Percentiles rank a stretch among this genome's conserved stretches.
phyloP scores from a whole-genome alignment of 2,329 filamentous ascomycete genomes.

The Polytolypa hystricis region DNA sequence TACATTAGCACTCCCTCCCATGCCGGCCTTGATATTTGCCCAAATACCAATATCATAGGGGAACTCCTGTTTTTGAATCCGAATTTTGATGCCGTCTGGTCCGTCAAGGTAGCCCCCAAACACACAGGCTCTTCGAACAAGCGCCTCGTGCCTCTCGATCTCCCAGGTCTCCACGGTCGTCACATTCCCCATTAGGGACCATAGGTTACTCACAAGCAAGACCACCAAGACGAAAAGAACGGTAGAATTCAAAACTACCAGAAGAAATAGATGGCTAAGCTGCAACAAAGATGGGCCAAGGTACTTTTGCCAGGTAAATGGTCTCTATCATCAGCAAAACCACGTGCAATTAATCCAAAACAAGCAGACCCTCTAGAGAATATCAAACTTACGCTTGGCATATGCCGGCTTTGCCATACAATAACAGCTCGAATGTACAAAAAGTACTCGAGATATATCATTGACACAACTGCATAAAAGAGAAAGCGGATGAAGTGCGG shows the following conservation, averaged over 20 bases:
- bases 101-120: slow-evolving; percentile 49
- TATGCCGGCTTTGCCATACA: slow-evolving; percentile 44
- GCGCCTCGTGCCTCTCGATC: slow-evolving; percentile 38
- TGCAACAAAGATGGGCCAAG: slow-evolving; percentile 45
- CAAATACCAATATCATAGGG: slow-evolving; percentile 56
- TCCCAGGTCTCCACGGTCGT: slow-evolving; percentile 58
- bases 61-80: slow-evolving; percentile 50
- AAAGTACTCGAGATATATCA: slow-evolving; percentile 45
- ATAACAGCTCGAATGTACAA: slow-evolving; percentile 41
- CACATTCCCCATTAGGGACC: slow-evolving; percentile 45
- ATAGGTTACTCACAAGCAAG: slow-evolving; percentile 44
- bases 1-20: slow-evolving; percentile 44
- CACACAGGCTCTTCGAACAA: slow-evolving; percentile 34
- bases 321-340: too few species aligned
- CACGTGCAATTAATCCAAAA: too few species aligned
- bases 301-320: too few species aligned
- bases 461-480: slow-evolving; percentile 47
- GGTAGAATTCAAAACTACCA: slow-evolving; percentile 44
- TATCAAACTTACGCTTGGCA: slow-evolving; percentile 49
- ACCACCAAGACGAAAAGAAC: slow-evolving; percentile 46
- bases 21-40: slow-evolving; percentile 47
- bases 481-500: slow-evolving; percentile 56
- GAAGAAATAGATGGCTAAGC: slow-evolving; percentile 44
- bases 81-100: slow-evolving; percentile 44
- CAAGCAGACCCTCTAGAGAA: too few species aligned